These are phyloP conservation scores for Mariannaea elegans DNA, from an alignment of 2,329 filamentous ascomycete genomes.

Conservation along the genomic window DNA sequence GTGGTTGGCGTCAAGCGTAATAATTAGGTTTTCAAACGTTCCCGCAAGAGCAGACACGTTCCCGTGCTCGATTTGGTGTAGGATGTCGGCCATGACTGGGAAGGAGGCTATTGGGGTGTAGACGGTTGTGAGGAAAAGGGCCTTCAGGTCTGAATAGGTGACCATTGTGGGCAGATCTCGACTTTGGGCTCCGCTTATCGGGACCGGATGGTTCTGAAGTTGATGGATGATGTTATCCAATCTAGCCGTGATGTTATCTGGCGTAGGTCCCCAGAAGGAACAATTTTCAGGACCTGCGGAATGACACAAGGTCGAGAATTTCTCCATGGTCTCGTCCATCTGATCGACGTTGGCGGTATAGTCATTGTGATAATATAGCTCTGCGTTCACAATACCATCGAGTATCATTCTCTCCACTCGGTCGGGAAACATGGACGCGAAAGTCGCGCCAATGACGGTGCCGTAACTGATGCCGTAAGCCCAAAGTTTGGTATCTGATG, in stretches of 20 bases:
- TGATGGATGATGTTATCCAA: constrained; percentile 37
- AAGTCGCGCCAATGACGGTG: constrained; percentile 41
- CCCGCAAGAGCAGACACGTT: constrained; percentile 40
- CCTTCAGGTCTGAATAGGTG: constrained; percentile 43
- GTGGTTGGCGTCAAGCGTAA: constrained; percentile 28
- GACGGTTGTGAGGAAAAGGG: constrained; percentile 35
- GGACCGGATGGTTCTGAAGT: constrained; percentile 39
- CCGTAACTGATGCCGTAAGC: constrained; percentile 42
- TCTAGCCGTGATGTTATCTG: constrained; percentile 37
- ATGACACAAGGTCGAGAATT: constrained; percentile 36
- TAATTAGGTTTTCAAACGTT: constrained; percentile 19
- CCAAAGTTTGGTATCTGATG: constrained; percentile 42
- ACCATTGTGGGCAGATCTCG: constrained; percentile 30
- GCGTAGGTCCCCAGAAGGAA: constrained; percentile 42
- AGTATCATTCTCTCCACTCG: constrained; percentile 48
- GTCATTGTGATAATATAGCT: constrained; percentile 36
- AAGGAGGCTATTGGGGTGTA: constrained; percentile 36
- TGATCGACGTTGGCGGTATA: constrained; percentile 34
- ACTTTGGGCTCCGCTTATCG: constrained; percentile 31
- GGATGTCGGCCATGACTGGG: constrained; percentile 38
- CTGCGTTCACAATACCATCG: constrained; percentile 41
- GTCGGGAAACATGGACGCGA: constrained; percentile 52
- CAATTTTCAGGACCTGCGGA: constrained; percentile 38
- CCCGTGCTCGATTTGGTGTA: constrained; percentile 40
- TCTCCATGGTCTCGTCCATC: constrained; percentile 32